Base-by-base conservation (phyloP, 352 stramenopile species). In the Pythium aristosporum region DNA sequence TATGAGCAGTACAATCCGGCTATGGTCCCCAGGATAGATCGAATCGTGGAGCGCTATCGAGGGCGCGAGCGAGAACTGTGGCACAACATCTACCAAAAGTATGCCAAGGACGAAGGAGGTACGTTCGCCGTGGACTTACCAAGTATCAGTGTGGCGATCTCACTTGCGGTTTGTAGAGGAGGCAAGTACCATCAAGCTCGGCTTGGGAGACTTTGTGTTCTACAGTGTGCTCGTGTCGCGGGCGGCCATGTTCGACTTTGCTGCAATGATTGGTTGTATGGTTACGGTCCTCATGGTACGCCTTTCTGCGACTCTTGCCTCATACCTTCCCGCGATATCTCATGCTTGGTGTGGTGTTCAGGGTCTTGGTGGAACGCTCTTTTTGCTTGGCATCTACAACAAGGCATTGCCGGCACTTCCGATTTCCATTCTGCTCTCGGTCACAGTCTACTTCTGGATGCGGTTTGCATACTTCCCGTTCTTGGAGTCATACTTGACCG, bases 181-280 rank as follows among this genome's bases (percentile, higher is more conserved):
- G 28, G 74, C 87, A 32, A 93, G 91, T 54, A 96, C 88, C 28
- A 98, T 98, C 60, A 94, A 98, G 65, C 82, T 98, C 15, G 95
- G 95, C 11, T 77, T 98, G n/a, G 98, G 98, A 10, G 98, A 99
- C 74, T 99, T 99, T 71, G 97, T 99, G 28, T 99, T 99, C 70
- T 99, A 99, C 76, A 98, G 88, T 49, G 90, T 99, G 4, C 78
- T 99, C 32, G 96, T 99, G 28, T 97, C 95, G 37, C 96, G 98
- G 39, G 97, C 98, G 23, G 96, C 96, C 20, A 90, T 98, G 62
- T 98, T 96, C 63, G 96, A 98, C 52, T 98, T 99, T 66, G 92
- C 92, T 16, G 88, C 96, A 18, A 99, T 98, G 83, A 79, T 96
- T 20, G 86, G 87, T 6, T 99, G 94, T 65, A 87, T 98, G 47